Evolutionary conservation across 148 eudicot genomes (phyloP), one percentile per base, ranked within the genome.

Genomic region (Pouteria glomerata): DNA sequence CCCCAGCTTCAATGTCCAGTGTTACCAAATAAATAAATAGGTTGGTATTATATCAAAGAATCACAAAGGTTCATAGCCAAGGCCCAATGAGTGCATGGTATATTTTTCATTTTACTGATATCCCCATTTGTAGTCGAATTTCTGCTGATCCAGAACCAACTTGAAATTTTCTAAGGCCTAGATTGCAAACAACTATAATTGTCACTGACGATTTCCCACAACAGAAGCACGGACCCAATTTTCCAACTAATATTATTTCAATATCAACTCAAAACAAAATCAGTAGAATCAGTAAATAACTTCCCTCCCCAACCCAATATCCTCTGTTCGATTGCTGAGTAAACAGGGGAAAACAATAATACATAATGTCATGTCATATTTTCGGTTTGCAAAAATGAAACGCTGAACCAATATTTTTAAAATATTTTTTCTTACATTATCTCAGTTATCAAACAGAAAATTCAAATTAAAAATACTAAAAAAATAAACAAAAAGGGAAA

Each of bases 111-210:
- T 35, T 41, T 8, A 59, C 39, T 18, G 33, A 59, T 35, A 18
- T 26, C 41, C 0, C 31, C 8, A 24, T 2, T 16, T 37, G 19
- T 58, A n/a, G 41, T 42, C 0, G 0, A 31, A 2, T 34, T 55
- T 31, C n/a, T 58, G 39, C 39, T 31, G 33, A 58, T 58, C 21
- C 41, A 60, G 64, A 30, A 60, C 64, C 64, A 34, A 33, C 64
- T 31, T 60, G 64, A 14, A 34, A 60, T 60, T 60, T 60, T 19
- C 64, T 4, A 16, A 60, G 24, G 42, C 42, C 27, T 39, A 60
- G n/a, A 33, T 34, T 60, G 64, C 42, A 60, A 60, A 60, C 42
- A 24, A 33, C 44, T 31, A 60, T 39, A 33, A 34, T 34, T 34
- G 42, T 37, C 6, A 58, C 7, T 13, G 35, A 58, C 16, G 8